Conservation (phyloP, 306 rosid species). For the Hippophae rhamnoides region DNA sequence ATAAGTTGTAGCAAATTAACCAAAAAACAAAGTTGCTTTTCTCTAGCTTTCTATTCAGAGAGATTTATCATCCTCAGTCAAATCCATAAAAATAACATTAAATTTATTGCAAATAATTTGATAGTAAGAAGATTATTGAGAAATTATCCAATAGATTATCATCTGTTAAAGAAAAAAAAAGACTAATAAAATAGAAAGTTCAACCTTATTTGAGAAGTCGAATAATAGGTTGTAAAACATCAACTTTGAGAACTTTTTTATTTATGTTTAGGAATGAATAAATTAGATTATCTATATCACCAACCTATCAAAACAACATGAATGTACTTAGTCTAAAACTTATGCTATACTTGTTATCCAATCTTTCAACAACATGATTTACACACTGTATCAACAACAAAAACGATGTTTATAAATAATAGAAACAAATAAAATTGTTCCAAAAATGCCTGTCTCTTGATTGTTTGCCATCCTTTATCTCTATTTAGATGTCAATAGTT, state of each 20-base stretch:
- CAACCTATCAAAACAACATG: conserved; percentile 34
- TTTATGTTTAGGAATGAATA: conserved; percentile 64
- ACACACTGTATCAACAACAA: conserved; percentile 56
- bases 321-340: conserved; percentile 33
- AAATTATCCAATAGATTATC: neutral
- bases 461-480: conserved; percentile 94
- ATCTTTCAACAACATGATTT: conserved; percentile 83
- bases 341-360: conserved; percentile 77
- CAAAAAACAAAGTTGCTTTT: conserved; percentile 64
- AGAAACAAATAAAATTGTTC: conserved; percentile 37
- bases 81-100: neutral
- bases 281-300: conserved; percentile 68
- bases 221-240: conserved; percentile 71
- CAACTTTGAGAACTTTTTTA: conserved; percentile 46
- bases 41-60: conserved; percentile 44
- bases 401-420: conserved; percentile 7
- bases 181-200: neutral
- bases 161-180: neutral
- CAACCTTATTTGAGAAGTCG: conserved; percentile 37
- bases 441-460: conserved; percentile 93
- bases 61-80: conserved; percentile 25
- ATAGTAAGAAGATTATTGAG: neutral
- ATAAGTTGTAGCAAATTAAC: conserved; percentile 62
- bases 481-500: conserved; percentile 44
- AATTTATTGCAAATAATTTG: neutral